Percentiles rank a stretch among this genome's conserved stretches.
Evolutionary conservation across 1,139 yeast genomes (phyloP).

Genomic region (Scheffersomyces segobiensis): DNA sequence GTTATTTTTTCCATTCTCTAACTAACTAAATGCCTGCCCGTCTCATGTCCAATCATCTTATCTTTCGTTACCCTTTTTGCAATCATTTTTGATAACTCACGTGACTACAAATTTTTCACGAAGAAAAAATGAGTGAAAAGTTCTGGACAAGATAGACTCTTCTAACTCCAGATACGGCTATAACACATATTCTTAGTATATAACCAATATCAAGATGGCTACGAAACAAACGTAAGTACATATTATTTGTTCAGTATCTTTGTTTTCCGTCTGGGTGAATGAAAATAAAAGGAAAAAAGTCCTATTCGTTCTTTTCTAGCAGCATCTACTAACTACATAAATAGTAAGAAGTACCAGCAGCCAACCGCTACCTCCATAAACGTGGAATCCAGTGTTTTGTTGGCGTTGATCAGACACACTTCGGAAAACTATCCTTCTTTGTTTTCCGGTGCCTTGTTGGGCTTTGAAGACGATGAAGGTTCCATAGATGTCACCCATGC

Average conservation of each 20-base stretch:
- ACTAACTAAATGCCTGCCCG: background rate
- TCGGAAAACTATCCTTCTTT: conserved; percentile 67
- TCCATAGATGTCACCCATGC: conserved; percentile 58
- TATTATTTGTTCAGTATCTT: background rate
- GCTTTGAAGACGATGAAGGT: conserved; percentile 64
- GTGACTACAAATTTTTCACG: background rate
- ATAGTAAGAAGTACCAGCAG: conserved; percentile 28
- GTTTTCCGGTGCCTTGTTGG: conserved; percentile 76
- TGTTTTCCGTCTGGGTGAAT: background rate
- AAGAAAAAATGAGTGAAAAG: conserved; percentile 3
- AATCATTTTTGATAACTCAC: background rate
- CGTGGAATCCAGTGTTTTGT: conserved; percentile 60
- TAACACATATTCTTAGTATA: background rate
- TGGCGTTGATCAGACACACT: conserved; percentile 73
- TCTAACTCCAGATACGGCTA: background rate
- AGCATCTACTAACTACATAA: background rate
- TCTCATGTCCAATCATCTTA: background rate
- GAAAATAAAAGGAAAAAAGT: background rate
- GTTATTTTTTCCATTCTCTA: background rate
- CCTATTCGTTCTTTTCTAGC: background rate
- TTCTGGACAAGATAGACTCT: background rate
- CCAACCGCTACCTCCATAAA: conserved; percentile 50
- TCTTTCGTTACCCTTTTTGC: background rate
- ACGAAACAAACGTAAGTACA: conserved; percentile 24
- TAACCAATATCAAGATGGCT: conserved; percentile 18